Evolutionary conservation across 2,329 filamentous ascomycete genomes (phyloP), one percentile per base, ranked within the genome.

Genomic region (Monilinia fructigena): DNA sequence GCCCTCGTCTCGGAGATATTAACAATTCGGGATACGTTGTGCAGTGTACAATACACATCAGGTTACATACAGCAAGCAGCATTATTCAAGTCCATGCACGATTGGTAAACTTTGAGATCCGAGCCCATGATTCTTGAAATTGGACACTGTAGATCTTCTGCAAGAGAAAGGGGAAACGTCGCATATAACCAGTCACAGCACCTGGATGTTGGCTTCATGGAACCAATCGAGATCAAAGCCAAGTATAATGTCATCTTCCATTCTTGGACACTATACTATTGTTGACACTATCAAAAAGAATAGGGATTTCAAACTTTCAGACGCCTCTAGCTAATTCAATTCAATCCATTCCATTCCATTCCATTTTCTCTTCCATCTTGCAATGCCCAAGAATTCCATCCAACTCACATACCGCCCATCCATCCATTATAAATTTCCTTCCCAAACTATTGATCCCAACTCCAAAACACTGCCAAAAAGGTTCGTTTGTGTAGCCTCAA

Each of bases 281-380:
- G 48, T 14, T 50, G 1, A 50, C 56, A 28, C 45, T 60, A 48
- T 38, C 56, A 60, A 60, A 60, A 23, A 60, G 20, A 50, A 42
- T 26, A 60, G 20, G 20, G 42, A 26, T 31, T 60, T 26, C 12
- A 60, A 16, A 60, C 8, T 12, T 60, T 60, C 56, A 50, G 50
- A 60, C 56, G 56, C 56, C 58, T 61, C 28, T 61, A 61, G 45
- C 47, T 26, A 50, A 14, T 50, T 61, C 58, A 26, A 50, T 3
- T 8, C 45, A 31, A 50, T 50, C 23, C 58, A 50, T 2, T 8
- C 45, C 47, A 50, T 50, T 35, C 58, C 45, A 23, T 61, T 38
- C 58, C 45, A 26, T 50, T 61, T 60, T 60, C 56, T 60, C 56
- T 50, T 50, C 58, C 58, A 38, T 61, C 45, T 52, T 18, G 58